Evolutionary conservation across 2,329 filamentous ascomycete species (phyloP), one percentile per base, ranked within the genome.

Genomic region (Sclerotinia borealis): DNA sequence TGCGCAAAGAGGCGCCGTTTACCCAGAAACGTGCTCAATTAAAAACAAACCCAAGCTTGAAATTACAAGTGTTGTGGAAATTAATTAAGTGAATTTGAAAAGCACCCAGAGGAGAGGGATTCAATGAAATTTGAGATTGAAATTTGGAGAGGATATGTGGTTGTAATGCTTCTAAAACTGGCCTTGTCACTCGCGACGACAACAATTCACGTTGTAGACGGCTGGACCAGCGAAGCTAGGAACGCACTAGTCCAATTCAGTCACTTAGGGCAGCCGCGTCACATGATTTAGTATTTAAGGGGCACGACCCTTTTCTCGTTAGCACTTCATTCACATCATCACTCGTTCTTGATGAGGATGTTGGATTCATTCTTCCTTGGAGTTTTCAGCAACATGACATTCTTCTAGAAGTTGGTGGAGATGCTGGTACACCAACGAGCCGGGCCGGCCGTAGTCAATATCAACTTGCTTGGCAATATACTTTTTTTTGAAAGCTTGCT

Each of bases 1-100:
- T 49, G 60, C 60, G 60, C 60, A 58, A 48, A 52, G 25, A 48
- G 60, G 60, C 60, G 60, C 60, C 58, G 34, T 39, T 48, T 34
- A 63, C 41, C 60, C 31, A 63, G 63, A 67, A 66, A 50, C 61
- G 70, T 68, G 64, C 69, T 70, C 71, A 71, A 67, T 63, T 69
- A 67, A 66, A 63, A 65, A 64, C 59, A 67, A 69, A 65, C n/a
- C 19, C 37, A 60, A 31, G n/a, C 27, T 39, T 45, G 63, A 48
- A 59, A 54, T 59, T 49, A 61, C 49, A 63, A 55, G 34, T 49
- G 49, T 63, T 63, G 59, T 52, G 36, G 60, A 51, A 48, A 70
- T 68, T 61, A 65, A 71, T 67, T 67, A 68, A 66, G 51, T 52
- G 59, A 43, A 66, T 66, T 64, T 34, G 51, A 65, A 63, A 64